phyloP scores from a whole-genome alignment of 2,329 filamentous ascomycete species.

The Phaeosphaeria sp. region DNA sequence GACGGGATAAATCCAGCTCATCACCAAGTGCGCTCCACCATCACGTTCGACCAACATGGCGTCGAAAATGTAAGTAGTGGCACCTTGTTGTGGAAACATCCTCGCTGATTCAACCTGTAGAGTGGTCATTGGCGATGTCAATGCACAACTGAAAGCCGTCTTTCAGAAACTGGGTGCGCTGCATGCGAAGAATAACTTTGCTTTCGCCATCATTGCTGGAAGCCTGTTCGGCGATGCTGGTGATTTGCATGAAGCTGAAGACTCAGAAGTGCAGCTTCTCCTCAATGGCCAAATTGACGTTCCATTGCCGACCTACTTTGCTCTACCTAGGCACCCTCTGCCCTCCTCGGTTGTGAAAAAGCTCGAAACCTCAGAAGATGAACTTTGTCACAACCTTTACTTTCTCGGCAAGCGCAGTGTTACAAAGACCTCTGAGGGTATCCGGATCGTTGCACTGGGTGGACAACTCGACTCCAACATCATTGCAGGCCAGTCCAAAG shows the following conservation, averaged over 20 bases:
- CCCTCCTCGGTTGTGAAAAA: slow-evolving; percentile 74
- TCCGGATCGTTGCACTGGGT: slow-evolving; percentile 86
- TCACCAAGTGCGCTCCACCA: slow-evolving; percentile 18
- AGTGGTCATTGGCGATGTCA: slow-evolving; percentile 82
- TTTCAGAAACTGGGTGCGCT: slow-evolving; percentile 82
- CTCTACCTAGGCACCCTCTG: slow-evolving; percentile 74
- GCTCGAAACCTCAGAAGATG: slow-evolving; percentile 71
- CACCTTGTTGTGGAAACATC: background rate
- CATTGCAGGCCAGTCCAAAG: slow-evolving; percentile 68
- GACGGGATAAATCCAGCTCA: slow-evolving; percentile 13
- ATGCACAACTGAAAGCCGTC: slow-evolving; percentile 76
- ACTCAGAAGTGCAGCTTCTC: slow-evolving; percentile 66
- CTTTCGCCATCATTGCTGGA: slow-evolving; percentile 82
- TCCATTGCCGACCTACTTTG: slow-evolving; percentile 89
- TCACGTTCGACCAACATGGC: slow-evolving; percentile 52
- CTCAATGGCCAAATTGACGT: slow-evolving; percentile 75
- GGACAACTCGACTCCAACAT: slow-evolving; percentile 71
- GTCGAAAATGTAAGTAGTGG: slow-evolving; percentile 58
- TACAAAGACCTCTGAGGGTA: slow-evolving; percentile 86
- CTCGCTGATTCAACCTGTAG: slow-evolving; percentile 51
- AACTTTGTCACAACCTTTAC: slow-evolving; percentile 88
- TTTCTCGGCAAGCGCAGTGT: slow-evolving; percentile 84
- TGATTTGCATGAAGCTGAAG: slow-evolving; percentile 57
- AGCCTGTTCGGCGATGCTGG: slow-evolving; percentile 73
- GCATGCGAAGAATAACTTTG: slow-evolving; percentile 86